Conservation (phyloP, 306 rosid genomes). For the Castanea sativa region DNA sequence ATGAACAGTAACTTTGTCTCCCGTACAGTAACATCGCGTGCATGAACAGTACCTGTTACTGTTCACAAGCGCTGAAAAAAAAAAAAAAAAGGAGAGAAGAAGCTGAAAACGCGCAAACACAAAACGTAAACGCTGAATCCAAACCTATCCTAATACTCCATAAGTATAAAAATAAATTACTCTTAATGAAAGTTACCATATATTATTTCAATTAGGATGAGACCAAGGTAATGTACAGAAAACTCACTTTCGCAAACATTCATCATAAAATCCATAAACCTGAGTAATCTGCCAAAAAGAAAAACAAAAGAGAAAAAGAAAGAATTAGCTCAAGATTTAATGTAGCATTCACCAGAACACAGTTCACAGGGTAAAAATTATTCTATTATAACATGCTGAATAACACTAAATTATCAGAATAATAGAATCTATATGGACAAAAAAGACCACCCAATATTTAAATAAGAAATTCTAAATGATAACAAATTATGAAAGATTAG, state of each 20-base stretch:
- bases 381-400: neutral
- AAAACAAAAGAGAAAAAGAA: neutral
- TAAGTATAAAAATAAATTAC: slow-evolving; percentile 8
- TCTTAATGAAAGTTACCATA: slow-evolving; percentile 7
- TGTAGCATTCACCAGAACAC: slow-evolving; percentile 14
- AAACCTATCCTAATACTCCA: neutral
- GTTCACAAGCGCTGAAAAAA: no score
- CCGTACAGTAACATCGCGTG: no score
- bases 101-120: no score
- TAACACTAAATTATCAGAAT: neutral
- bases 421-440: neutral
- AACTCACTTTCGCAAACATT: slow-evolving; percentile 90
- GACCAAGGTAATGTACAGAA: slow-evolving; percentile 28
- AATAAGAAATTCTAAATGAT: neutral
- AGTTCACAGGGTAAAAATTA: no score
- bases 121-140: no score
- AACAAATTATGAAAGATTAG: neutral
- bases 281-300: slow-evolving; percentile 74
- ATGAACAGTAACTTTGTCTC: no score
- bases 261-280: slow-evolving; percentile 96
- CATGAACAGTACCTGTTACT: no score
- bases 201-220: slow-evolving; percentile 8
- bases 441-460: neutral
- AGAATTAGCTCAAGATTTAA: slow-evolving; percentile 29
- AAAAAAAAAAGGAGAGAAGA: no score